A percentile compares a stretch with the other conserved stretches of the same genome.
Conservation (phyloP, 1,284 basidiomycete genomes). For the Fistulinella cinereoalba region DNA sequence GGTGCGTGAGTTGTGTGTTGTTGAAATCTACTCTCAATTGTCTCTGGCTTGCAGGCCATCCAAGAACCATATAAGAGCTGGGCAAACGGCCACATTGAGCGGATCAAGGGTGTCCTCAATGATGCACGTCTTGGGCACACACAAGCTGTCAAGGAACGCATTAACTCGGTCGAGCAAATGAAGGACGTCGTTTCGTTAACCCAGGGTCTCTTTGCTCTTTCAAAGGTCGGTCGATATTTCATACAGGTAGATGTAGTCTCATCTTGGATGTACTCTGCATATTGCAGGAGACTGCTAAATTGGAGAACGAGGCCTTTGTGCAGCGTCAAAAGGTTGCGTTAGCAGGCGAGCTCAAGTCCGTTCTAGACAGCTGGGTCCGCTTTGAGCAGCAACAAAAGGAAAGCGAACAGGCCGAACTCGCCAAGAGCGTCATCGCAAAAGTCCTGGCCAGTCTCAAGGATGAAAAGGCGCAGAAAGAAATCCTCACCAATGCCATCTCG, state of each 20-base stretch:
- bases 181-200: conserved; percentile 93
- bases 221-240: conserved; percentile 61
- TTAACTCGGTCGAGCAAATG: conserved; percentile 87
- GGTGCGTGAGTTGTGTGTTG: conserved; percentile 43
- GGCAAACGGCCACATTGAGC: conserved; percentile 85
- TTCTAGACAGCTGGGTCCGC: conserved; percentile 97
- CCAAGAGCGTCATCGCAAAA: conserved; percentile 83
- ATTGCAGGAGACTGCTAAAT: conserved; percentile 81
- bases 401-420: conserved; percentile 90
- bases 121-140: conserved; percentile 88
- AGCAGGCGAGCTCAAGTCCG: conserved; percentile 88
- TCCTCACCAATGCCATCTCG: conserved; percentile 79
- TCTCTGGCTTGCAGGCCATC: conserved; percentile 17
- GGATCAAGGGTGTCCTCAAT: conserved; percentile 82
- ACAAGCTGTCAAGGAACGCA: conserved; percentile 89
- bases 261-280: not conserved
- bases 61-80: conserved; percentile 90
- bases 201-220: conserved; percentile 86
- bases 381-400: conserved; percentile 97
- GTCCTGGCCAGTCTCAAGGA: conserved; percentile 83
- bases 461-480: conserved; percentile 91
- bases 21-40: no score
- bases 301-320: conserved; percentile 90
- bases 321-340: conserved; percentile 88
- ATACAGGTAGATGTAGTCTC: not conserved